Percentiles rank a stretch among this genome's conserved stretches.
Conservation (phyloP, 1,139 yeast genomes). For the Casaregolazyma suthepensis region DNA sequence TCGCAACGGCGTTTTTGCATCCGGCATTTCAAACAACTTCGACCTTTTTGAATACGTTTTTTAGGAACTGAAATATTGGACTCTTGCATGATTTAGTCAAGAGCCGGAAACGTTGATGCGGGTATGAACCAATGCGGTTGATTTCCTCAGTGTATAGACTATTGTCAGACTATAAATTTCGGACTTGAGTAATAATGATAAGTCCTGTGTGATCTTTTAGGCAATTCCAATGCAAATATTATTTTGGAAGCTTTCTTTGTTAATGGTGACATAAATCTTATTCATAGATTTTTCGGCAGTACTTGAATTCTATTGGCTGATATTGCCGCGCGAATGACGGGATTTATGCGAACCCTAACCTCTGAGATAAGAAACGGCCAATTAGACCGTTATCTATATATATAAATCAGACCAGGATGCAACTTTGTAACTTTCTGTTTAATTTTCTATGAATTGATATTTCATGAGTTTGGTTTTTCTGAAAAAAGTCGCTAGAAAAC, state of each 20-base stretch:
- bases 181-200: not conserved
- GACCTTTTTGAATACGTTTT: conserved; percentile 3
- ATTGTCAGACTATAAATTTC: not conserved
- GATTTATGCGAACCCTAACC: not conserved
- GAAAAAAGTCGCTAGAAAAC: conserved; percentile 15
- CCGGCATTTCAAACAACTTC: conserved; percentile 6
- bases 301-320: not conserved
- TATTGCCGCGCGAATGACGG: not conserved
- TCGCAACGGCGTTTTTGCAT: conserved; percentile 8
- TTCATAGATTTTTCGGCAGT: not conserved
- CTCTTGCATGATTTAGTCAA: not conserved
- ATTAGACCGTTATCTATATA: not conserved
- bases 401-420: not conserved
- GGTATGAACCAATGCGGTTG: not conserved
- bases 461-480: not conserved
- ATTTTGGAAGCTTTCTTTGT: not conserved
- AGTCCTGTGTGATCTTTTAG: not conserved
- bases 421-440: not conserved
- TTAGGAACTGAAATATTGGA: not conserved
- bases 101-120: not conserved
- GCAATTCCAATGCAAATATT: not conserved
- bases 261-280: not conserved
- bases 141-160: not conserved
- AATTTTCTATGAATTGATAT: not conserved
- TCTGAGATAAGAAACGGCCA: not conserved